Conservation (phyloP, 2,329 filamentous ascomycete genomes). For the Verticillium longisporum region DNA sequence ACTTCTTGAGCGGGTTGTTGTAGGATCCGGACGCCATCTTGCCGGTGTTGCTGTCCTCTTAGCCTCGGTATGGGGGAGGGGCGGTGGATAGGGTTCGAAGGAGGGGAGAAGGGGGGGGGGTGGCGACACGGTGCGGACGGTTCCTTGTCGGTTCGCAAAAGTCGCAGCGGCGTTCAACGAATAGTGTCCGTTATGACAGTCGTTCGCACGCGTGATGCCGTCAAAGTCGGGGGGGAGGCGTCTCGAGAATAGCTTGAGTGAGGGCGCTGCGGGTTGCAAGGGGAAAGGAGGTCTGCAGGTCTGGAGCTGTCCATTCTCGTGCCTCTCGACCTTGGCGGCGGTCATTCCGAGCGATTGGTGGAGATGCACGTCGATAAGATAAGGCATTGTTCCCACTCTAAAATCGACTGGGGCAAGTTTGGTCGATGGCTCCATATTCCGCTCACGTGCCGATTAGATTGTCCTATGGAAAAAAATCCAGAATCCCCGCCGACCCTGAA, state of each 20-base stretch:
- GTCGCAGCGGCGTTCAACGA: not conserved
- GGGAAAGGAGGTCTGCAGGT: slow-evolving; percentile 9
- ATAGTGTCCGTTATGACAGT: not conserved
- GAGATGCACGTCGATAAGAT: not conserved
- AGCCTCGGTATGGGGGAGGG: slow-evolving; percentile 1
- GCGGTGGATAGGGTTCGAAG: slow-evolving; percentile 11
- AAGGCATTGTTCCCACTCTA: not conserved
- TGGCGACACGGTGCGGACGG: slow-evolving; percentile 1
- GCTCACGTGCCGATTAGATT: slow-evolving; percentile 4
- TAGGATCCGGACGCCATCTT: slow-evolving; percentile 82
- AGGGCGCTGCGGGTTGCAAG: not conserved
- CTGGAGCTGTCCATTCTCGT: slow-evolving; percentile 4
- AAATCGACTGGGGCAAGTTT: no score
- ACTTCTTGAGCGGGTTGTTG: slow-evolving; percentile 99
- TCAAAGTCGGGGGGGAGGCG: not conserved
- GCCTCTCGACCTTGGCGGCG: slow-evolving; percentile 10
- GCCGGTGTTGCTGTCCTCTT: slow-evolving; percentile 15
- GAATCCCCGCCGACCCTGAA: not conserved
- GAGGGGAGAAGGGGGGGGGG: slow-evolving; percentile 2
- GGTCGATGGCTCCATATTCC: not conserved
- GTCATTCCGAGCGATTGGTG: slow-evolving; percentile 8
- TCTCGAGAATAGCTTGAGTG: not conserved
- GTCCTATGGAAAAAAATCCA: not conserved
- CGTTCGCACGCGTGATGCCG: not conserved
- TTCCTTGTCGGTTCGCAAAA: slow-evolving; percentile 1